Conservation (phyloP, 2,329 filamentous ascomycete species). For the Zymoseptoria tritici region DNA sequence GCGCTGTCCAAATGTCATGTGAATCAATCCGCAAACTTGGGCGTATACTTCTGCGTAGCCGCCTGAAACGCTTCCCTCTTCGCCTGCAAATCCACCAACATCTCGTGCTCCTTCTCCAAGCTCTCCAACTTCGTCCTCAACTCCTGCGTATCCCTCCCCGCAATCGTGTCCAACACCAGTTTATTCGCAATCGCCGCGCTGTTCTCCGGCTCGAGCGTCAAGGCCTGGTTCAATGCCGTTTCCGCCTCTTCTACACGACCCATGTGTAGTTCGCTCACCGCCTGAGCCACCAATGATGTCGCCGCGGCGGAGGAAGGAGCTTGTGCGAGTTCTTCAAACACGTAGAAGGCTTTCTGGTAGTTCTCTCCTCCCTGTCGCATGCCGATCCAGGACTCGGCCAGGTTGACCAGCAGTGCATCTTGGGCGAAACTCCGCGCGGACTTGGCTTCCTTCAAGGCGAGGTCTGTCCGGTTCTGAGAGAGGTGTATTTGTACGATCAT, state of each 20-base stretch:
- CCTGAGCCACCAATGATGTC: conserved; percentile 74
- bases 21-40: conserved; percentile 61
- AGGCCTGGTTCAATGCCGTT: conserved; percentile 70
- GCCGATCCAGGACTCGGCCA: conserved; percentile 93
- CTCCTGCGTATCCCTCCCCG: conserved; percentile 63
- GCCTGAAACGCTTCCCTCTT: conserved; percentile 85
- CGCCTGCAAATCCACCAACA: conserved; percentile 67
- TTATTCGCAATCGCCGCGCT: conserved; percentile 74
- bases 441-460: conserved; percentile 81
- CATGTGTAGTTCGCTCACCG: conserved; percentile 83
- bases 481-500: conserved; percentile 89
- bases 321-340: conserved; percentile 92
- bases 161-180: conserved; percentile 69
- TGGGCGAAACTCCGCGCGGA: conserved; percentile 89
- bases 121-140: conserved; percentile 47
- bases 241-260: conserved; percentile 84
- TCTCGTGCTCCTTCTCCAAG: conserved; percentile 58
- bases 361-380: conserved; percentile 87
- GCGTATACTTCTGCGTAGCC: conserved; percentile 76
- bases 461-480: conserved; percentile 81
- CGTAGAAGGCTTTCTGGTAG: conserved; percentile 95
- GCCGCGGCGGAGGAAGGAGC: conserved; percentile 71
- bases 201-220: conserved; percentile 64
- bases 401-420: conserved; percentile 84
- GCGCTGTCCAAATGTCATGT: not conserved